Base-by-base conservation (phyloP, 1,284 basidiomycete genomes). In the Mycena citricolor region DNA sequence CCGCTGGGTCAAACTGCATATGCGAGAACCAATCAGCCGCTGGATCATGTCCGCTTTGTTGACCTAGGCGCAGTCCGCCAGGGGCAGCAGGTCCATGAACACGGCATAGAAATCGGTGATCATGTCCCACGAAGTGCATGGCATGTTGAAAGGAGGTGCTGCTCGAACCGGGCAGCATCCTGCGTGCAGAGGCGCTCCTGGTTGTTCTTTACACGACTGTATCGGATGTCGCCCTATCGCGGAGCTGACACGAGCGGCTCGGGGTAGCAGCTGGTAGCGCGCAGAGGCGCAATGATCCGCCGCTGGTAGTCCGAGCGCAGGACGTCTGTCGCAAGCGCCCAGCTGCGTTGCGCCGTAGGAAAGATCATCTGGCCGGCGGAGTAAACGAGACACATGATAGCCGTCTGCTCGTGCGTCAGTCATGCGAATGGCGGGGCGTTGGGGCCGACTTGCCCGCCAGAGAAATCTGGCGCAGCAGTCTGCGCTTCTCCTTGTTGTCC, bases 391-490 rank as follows among this genome's bases (percentile, higher is more conserved):
- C 74, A 62, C 8, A 71, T 66, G 36, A 88, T 74, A 12, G 82
- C 81, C 0, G 83, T 78, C 2, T 76, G 56, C 81, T 79, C 2
- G 81, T 81, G 42, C 73, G 64, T 8, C 74, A 71, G 57, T 87
- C 85, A 49, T 85, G 82, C 2, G 77, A 69, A 4, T 68, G 62
- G 3, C 62, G 69, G 4, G 79, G 77, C 2, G 77, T 74, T 0
- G 85, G 84, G 0, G 81, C 82, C 83, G 83, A 87, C 61, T 87
- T 88, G 4, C 71, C 71, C 1, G 74, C 81, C 11, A 83, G 73
- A 2, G 73, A 75, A 22, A 86, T 63, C 21, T 67, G 61, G 44
- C 62, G 64, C 14, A 72, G 55, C 23, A 79, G 63, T 0, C 58
- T 29, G 22, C 59, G 50, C n/a, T 61, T 61, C 32, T 72, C 64